Evolutionary conservation across 73 alveolate genomes (phyloP).

Genomic region (Stentor coeruleus): DNA sequence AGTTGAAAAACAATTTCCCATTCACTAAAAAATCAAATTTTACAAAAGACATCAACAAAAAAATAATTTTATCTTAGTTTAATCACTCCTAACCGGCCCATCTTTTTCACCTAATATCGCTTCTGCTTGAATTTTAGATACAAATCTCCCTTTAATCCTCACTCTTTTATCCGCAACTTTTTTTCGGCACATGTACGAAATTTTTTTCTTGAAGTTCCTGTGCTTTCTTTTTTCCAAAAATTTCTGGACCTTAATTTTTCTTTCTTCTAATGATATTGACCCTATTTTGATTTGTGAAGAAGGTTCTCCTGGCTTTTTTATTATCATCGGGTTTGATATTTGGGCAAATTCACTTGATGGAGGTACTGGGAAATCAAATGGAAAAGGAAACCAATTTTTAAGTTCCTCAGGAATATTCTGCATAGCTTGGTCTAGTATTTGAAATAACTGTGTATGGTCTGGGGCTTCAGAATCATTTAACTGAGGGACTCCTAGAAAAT

Average conservation of each 20-base stretch:
- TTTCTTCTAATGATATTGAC: not conserved
- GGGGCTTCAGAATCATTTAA: not conserved
- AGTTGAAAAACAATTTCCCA: too few species aligned
- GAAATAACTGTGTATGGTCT: not conserved
- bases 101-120: too few species aligned
- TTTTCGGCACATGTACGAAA: slow-evolving; percentile 35
- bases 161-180: slow-evolving; percentile 49
- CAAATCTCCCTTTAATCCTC: slow-evolving; percentile 42
- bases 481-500: not conserved
- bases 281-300: not conserved
- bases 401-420: not conserved
- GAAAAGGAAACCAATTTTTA: not conserved
- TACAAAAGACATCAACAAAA: too few species aligned
- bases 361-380: not conserved
- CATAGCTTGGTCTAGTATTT: not conserved
- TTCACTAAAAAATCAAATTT: too few species aligned
- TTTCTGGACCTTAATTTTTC: slow-evolving; percentile 33
- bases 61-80: too few species aligned
- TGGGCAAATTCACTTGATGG: not conserved
- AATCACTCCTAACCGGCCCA: too few species aligned
- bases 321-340: not conserved
- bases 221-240: slow-evolving; percentile 43
- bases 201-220: slow-evolving; percentile 46
- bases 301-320: not conserved
- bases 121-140: slow-evolving; percentile 9